A percentile compares a stretch with the other conserved stretches of the same genome.
Evolutionary conservation across 2,329 filamentous ascomycete species (phyloP).

Genomic region (Ophiostoma australiae): DNA sequence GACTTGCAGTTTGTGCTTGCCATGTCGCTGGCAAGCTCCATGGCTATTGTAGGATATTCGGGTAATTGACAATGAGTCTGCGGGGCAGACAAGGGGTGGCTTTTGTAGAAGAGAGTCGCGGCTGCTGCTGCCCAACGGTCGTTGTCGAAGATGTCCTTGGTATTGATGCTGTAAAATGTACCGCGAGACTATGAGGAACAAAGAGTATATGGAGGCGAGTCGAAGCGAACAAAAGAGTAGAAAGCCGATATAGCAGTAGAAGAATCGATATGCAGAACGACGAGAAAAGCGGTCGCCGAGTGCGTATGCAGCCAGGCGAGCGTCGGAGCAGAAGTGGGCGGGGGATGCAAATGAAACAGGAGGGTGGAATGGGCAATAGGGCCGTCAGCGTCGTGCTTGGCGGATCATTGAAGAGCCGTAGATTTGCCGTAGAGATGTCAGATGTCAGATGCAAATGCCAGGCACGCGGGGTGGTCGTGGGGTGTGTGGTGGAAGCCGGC

Average conservation of each 20-base stretch:
- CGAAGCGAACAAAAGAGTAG: not conserved
- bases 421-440: not conserved
- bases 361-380: not conserved
- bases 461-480: not conserved
- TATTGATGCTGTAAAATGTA: not conserved
- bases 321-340: conserved; percentile 11
- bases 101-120: not conserved
- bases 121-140: not conserved
- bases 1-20: conserved; percentile 25
- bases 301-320: not conserved
- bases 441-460: not conserved
- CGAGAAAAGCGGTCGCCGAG: not conserved
- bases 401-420: not conserved
- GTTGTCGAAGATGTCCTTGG: not conserved
- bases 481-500: not conserved
- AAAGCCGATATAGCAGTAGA: not conserved
- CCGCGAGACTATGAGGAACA: not conserved
- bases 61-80: not conserved
- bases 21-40: conserved; percentile 28
- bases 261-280: not conserved
- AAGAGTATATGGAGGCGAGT: not conserved
- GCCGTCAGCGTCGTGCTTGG: not conserved
- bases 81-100: conserved; percentile 3
- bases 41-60: conserved; percentile 12
- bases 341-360: not conserved